Evolutionary conservation across 371 early-diverging fungal species (phyloP).

Genomic region (Catenaria anguillulae): DNA sequence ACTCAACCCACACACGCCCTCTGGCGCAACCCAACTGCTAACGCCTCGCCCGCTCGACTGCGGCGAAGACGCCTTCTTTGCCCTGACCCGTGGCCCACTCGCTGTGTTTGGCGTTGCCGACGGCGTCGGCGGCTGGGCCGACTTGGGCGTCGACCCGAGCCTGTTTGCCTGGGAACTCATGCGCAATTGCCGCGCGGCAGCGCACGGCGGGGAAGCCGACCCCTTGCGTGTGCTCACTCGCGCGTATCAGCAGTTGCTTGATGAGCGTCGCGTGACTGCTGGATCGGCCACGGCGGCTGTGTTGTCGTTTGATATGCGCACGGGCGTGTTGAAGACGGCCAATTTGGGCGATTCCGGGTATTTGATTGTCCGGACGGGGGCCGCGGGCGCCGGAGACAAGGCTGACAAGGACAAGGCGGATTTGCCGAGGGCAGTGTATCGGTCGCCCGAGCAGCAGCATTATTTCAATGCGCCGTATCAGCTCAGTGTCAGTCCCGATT

Average conservation of each 20-base stretch:
- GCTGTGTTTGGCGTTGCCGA: constrained; percentile 11
- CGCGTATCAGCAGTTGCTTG: constrained; percentile 6
- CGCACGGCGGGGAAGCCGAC: too few species aligned
- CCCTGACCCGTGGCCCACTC: background rate
- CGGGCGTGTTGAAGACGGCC: constrained; percentile 7
- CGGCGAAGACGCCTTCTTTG: constrained; percentile 13
- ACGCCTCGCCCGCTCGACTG: constrained; percentile 69
- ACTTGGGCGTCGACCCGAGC: constrained; percentile 10
- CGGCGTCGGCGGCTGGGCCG: constrained; percentile 16
- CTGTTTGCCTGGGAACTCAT: constrained; percentile 15
- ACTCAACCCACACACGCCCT: background rate
- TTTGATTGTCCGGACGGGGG: constrained; percentile 6
- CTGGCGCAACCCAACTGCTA: background rate
- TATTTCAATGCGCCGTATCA: constrained; percentile 16
- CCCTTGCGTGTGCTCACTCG: background rate
- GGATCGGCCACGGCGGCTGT: constrained; percentile 13
- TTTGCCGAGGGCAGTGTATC: constrained; percentile 6
- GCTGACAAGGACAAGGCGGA: too few species aligned
- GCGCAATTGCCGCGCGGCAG: constrained; percentile 8
- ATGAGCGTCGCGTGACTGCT: constrained; percentile 7
- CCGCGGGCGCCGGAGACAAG: too few species aligned
- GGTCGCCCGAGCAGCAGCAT: constrained; percentile 13
- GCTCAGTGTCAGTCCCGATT: constrained; percentile 5
- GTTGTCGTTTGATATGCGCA: constrained; percentile 10
- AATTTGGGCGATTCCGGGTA: constrained; percentile 16